Percentiles rank a stretch among this genome's conserved stretches.
phyloP scores from a whole-genome alignment of 2,329 filamentous ascomycete species.

The Aspergillus caelatus region DNA sequence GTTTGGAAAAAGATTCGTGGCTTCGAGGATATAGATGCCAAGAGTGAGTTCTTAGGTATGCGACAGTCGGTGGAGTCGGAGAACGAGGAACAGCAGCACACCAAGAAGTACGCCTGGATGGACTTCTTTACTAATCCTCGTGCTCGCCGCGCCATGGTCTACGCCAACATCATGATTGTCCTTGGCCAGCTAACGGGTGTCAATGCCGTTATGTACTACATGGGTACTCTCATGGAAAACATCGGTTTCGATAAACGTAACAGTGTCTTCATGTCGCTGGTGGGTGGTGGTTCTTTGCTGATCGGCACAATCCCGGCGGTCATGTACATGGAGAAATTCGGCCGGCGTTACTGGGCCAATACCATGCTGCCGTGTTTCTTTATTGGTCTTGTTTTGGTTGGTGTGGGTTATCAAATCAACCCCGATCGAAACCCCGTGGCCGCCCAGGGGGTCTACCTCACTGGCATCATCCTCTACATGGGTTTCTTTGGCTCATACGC shows the following conservation, averaged over 20 bases:
- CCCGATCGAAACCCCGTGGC: constrained; percentile 49
- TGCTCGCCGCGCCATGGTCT: constrained; percentile 66
- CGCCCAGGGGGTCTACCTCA: constrained; percentile 65
- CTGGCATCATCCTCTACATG: constrained; percentile 64
- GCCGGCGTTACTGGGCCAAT: constrained; percentile 74
- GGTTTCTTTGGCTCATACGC: constrained; percentile 69
- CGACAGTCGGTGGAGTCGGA: constrained; percentile 65
- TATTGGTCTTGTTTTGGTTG: constrained; percentile 68
- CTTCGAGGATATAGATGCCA: constrained; percentile 57
- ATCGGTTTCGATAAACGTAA: constrained; percentile 67
- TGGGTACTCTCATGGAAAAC: constrained; percentile 67
- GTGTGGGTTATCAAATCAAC: constrained; percentile 62
- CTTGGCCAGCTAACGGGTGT: constrained; percentile 72
- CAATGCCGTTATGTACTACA: constrained; percentile 73
- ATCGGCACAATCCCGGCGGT: constrained; percentile 70
- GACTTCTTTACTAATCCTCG: constrained; percentile 73
- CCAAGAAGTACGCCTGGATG: constrained; percentile 67
- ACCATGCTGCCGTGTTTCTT: constrained; percentile 73
- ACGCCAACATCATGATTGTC: constrained; percentile 71
- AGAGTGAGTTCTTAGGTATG: constrained; percentile 74
- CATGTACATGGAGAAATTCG: constrained; percentile 72
- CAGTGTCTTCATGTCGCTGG: constrained; percentile 73
- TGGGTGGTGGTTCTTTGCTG: constrained; percentile 69
- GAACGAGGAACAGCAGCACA: constrained; percentile 54
- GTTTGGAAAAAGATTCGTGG: constrained; percentile 76